phyloP scores from a whole-genome alignment of 306 rosid species.

The Phaseolus lunatus region DNA sequence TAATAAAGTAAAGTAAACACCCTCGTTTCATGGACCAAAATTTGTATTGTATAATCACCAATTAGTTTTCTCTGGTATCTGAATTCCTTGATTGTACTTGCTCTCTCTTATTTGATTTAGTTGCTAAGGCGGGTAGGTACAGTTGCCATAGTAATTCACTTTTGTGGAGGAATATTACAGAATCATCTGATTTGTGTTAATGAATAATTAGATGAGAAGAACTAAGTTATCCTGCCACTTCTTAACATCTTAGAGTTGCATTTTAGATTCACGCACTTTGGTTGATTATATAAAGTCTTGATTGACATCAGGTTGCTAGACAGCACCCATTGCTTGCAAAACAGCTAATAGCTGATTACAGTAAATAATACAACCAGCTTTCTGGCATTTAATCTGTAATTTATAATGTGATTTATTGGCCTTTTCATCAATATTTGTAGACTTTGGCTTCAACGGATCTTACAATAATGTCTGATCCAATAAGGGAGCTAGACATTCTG shows the following conservation, averaged over 20 bases:
- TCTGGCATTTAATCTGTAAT: neutral
- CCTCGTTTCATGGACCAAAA: slow-evolving; percentile 21
- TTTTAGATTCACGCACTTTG: neutral
- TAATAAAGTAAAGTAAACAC: slow-evolving; percentile 23
- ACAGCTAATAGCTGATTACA: neutral
- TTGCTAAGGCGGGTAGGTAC: too few species aligned
- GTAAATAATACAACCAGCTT: neutral
- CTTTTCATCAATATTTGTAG: slow-evolving; percentile 55
- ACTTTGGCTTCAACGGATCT: slow-evolving; percentile 79
- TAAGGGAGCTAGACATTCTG: slow-evolving; percentile 85
- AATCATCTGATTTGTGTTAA: slow-evolving; percentile 29
- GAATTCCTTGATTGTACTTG: slow-evolving; percentile 19
- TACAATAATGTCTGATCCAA: slow-evolving; percentile 75
- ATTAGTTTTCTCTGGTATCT: slow-evolving; percentile 19
- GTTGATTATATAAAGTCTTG: slow-evolving; percentile 13
- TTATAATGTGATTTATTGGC: neutral
- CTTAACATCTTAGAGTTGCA: slow-evolving; percentile 19
- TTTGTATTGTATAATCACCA: slow-evolving; percentile 11
- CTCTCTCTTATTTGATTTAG: neutral
- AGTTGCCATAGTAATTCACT: neutral
- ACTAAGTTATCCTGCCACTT: neutral
- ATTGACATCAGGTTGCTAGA: slow-evolving; percentile 4
- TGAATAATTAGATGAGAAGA: slow-evolving; percentile 23
- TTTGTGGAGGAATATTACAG: neutral
- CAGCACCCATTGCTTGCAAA: neutral